Base-by-base conservation (phyloP, 140 eudicot genomes). In the Anethum foeniculum region DNA sequence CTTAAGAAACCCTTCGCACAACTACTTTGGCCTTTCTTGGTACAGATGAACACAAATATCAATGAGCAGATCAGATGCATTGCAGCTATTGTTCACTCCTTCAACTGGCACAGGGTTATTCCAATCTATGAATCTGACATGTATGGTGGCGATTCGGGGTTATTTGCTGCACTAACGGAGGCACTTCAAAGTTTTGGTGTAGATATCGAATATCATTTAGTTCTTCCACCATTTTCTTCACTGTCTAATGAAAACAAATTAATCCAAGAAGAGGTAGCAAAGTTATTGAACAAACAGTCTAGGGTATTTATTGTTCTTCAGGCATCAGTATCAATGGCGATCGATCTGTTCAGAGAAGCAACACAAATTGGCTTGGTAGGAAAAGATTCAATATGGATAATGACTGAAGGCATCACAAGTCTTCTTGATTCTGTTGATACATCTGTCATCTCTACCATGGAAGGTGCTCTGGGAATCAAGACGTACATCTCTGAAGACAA, bases 391-490 rank as follows among this genome's bases (percentile, higher is more conserved):
- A 65, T 80, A 43, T 87, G 90, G 90, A 82, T 87, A 19, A 79
- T 87, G 41, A 85, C 86, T 23, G 86, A 87, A 14, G 56, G n/a
- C 51, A 77, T 87, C 80, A 71, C 90, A 3, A 85, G 86, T 82
- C 86, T 38, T 47, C 80, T 87, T 76, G 88, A 85, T 85, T 82
- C 86, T 30, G 21, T 82, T 8, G 75, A 80, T 27, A 27, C 88
- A 72, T 15, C 75, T 32, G 30, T 73, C 30, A 78, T 72, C 56
- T 87, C 86, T 32, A 64, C 85, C 12, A 30, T 87, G 68, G 67
- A 80, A 82, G 86, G 86, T 16, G 82, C 86, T 62, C 51, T 87
- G n/a, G 90, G 90, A 23, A 87, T 87, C 80, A 85, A 82, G 83
- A 80, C 74, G 15, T 85, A 85, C 79, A 71, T 80, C 39, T 74